Base-by-base conservation (phyloP, 495 filamentous ascomycete species). In the Talaromyces liani region DNA sequence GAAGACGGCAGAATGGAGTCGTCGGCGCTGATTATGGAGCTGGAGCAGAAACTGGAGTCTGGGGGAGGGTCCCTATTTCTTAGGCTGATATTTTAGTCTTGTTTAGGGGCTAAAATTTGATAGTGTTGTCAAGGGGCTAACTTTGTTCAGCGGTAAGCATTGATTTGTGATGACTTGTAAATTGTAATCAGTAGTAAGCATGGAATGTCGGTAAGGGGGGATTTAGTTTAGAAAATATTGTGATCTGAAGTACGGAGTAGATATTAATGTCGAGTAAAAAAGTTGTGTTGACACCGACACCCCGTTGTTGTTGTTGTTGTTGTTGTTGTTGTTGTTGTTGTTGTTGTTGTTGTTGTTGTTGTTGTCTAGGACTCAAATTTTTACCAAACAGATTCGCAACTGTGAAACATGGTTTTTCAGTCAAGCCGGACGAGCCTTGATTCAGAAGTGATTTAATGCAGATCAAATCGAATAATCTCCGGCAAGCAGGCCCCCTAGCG, bases 1-100 rank as follows among this genome's bases (percentile, higher is more conserved):
- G 53, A 56, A 56, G 24, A 56, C 53, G 53, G 53, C 53, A 56
- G 53, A 10, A 56, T 56, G 53, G 53, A 56, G 53, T 56, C 27
- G 24, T 56, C 27, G 53, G 12, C 53, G 53, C 24, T 56, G 53
- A 56, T 56, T 56, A 56, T 27, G 53, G 53, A 56, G 53, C 53
- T 56, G 53, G 53, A 56, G 53, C 6, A 56, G 22, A 27, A 56
- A 56, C 20, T 16, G 22, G 24, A 56, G 22, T 56, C 53, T 56
- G 53, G 53, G 53, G 53, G 53, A 56, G 53, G 53, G 53, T 56
- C 53, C 20, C 53, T 24, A 24, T 24, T 24, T 24, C 47, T 54
- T 54, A 54, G 51, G 24, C 39, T 45, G 49, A 54, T 54, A 16
- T 22, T 54, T 36, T 58, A 58, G 31, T 36, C 9, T 36, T 12